Base-by-base conservation (phyloP, 345 rosid genomes). In the Populus tremula region DNA sequence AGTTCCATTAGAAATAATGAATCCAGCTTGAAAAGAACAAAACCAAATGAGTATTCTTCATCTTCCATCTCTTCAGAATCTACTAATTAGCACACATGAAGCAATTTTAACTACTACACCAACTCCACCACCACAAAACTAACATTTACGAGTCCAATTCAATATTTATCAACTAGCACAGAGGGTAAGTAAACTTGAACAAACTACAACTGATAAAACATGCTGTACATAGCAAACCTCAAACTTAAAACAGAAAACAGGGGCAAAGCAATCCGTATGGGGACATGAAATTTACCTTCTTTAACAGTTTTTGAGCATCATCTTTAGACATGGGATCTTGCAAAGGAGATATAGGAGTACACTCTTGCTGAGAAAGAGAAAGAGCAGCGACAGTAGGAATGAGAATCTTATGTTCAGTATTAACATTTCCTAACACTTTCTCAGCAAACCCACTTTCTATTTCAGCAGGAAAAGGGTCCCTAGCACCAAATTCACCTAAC, bases 341-440 rank as follows among this genome's bases (percentile, higher is more conserved):
- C 27, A 90, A 73, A 36, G 89, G 89, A 36, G 99, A 88, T 65
- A 90, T 80, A 74, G 93, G 90, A 35, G 94, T 83, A 74, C 90
- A 87, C 0, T 88, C 78, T 47, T 82, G 94, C 80, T 88, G 85
- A 1, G 97, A 73, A 68, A 96, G 98, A 17, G 98, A 93, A 17
- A 96, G 80, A 56, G 92, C 93, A 20, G 97, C 87, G 29, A 87
- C 66, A 31, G 77, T 86, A 23, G 97, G 99, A 38, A 96, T 96
- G n/a, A 96, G 85, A 77, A 92, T 92, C 86, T 88, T 96, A 72
- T 92, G 97, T 78, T 96, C 98, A 17, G 94, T 91, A 83, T 86
- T 77, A 74, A 72, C 79, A 56, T 79, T 72, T 0, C 98, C 98
- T 77, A 91, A 72, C 53, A 96, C 98, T 84, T 87, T 96, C 14